A percentile compares a stretch with the other conserved stretches of the same genome.
Conservation (phyloP, 805 yeast species). For the baker's yeast (Saccharomyces cerevisiae) region DNA sequence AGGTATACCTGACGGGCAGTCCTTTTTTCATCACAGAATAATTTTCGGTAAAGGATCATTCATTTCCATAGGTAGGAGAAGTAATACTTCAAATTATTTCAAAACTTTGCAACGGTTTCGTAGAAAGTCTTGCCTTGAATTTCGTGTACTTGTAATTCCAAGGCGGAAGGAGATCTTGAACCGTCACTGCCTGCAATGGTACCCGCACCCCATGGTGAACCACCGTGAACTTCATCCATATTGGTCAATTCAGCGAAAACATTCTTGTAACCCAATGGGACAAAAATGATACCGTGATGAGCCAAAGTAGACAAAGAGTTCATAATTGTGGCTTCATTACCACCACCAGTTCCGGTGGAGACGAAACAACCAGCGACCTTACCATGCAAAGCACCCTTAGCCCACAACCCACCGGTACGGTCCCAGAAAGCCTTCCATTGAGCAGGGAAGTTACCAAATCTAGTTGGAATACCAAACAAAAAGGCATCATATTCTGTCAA, state of each 20-base stretch:
- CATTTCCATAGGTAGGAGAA: background rate
- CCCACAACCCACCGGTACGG: constrained; percentile 75
- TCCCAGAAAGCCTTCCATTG: constrained; percentile 75
- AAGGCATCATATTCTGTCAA: constrained; percentile 67
- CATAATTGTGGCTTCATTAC: constrained; percentile 66
- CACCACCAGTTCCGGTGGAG: constrained; percentile 77
- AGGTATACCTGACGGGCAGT: background rate
- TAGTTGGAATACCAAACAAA: constrained; percentile 78
- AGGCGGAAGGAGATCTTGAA: constrained; percentile 53
- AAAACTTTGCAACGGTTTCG: constrained; percentile 33
- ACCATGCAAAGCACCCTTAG: constrained; percentile 59
- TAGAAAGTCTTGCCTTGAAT: constrained; percentile 63
- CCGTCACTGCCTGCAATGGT: constrained; percentile 72
- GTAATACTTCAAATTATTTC: background rate
- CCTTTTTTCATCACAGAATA: background rate
- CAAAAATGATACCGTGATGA: constrained; percentile 74
- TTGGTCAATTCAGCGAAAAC: constrained; percentile 46
- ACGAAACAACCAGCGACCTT: constrained; percentile 69
- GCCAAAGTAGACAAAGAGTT: constrained; percentile 56
- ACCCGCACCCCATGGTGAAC: constrained; percentile 85
- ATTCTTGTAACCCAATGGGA: constrained; percentile 68
- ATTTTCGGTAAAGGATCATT: too few species aligned
- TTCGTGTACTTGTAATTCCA: constrained; percentile 55
- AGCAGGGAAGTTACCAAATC: constrained; percentile 75
- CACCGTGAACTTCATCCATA: constrained; percentile 65